A percentile compares a stretch with the other conserved stretches of the same genome.
These are phyloP conservation scores for Fonsecaea multimorphosa DNA, from an alignment of 2,329 filamentous ascomycete genomes.

Conservation along the genomic window DNA sequence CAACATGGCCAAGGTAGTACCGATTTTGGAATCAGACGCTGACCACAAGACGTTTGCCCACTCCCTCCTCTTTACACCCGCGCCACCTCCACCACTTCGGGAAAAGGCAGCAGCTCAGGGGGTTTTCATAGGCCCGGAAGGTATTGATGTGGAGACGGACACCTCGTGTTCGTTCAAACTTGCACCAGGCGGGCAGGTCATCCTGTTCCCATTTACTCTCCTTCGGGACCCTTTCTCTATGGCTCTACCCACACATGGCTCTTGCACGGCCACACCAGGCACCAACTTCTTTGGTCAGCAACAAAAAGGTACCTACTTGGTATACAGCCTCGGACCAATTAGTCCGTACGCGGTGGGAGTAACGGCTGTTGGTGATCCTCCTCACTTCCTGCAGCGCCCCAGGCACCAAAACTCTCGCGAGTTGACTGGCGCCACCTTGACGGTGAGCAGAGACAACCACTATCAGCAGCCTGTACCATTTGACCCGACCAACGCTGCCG, in stretches of 20 bases:
- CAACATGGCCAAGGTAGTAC: not conserved
- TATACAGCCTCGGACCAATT: not conserved
- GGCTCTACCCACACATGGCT: not conserved
- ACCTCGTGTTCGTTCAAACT: conserved; percentile 7
- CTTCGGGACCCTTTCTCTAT: not conserved
- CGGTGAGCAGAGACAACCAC: conserved; percentile 4
- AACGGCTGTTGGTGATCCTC: not conserved
- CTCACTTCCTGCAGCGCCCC: not conserved
- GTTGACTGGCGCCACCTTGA: conserved; percentile 10
- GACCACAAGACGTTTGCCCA: not conserved
- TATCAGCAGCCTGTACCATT: not conserved
- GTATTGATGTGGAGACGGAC: not conserved
- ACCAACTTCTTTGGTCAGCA: conserved; percentile 14
- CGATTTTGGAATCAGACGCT: not conserved
- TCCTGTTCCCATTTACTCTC: not conserved
- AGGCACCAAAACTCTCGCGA: not conserved
- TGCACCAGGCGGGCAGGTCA: not conserved
- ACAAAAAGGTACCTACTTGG: not conserved
- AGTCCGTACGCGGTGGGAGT: not conserved
- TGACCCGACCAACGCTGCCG: not conserved
- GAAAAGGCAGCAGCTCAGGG: not conserved
- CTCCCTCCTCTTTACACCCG: not conserved
- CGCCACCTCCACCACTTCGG: not conserved
- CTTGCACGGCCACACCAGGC: conserved; percentile 8
- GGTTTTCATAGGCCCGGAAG: not conserved